A percentile compares a stretch with the other conserved stretches of the same genome.
phyloP scores from a whole-genome alignment of 2,329 filamentous ascomycete species.

The Emericellopsis atlantica region DNA sequence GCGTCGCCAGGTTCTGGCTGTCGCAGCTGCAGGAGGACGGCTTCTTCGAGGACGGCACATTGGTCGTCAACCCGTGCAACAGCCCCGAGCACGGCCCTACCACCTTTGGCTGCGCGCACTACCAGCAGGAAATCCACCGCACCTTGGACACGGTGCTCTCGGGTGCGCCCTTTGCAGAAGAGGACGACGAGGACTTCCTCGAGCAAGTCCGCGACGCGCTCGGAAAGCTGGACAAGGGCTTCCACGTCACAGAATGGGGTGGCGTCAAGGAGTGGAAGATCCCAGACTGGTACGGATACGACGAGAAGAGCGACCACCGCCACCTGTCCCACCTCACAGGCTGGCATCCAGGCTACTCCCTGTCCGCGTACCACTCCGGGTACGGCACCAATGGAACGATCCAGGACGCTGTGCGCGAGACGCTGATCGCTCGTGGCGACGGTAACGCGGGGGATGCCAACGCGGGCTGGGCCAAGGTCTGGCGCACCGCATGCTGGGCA shows the following conservation, averaged over 20 bases:
- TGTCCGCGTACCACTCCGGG: conserved; percentile 24
- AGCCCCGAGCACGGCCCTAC: conserved; percentile 43
- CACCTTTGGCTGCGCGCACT: conserved; percentile 40
- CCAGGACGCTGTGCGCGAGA: conserved; percentile 28
- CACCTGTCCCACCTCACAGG: conserved; percentile 42
- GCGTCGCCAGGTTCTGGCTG: conserved; percentile 42
- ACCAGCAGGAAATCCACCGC: conserved; percentile 36
- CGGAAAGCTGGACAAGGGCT: conserved; percentile 14
- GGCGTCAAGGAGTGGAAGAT: conserved; percentile 22
- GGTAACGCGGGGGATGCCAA: conserved; percentile 35
- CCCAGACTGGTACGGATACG: conserved; percentile 14
- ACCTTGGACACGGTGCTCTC: conserved; percentile 23
- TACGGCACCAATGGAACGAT: conserved; percentile 27
- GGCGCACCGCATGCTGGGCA: conserved; percentile 44
- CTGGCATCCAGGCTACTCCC: conserved; percentile 39
- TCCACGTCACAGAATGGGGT: conserved; percentile 15
- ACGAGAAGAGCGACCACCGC: conserved; percentile 12
- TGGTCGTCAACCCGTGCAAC: conserved; percentile 45
- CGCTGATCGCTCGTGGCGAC: conserved; percentile 30
- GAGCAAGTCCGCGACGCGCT: conserved; percentile 19
- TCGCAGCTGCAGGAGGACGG: conserved; percentile 35
- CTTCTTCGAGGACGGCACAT: conserved; percentile 34
- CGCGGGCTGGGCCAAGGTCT: conserved; percentile 45
- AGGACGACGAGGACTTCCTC: conserved; percentile 16
- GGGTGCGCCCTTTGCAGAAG: conserved; percentile 8